These are phyloP conservation scores for Rostrohypoxylon terebratum DNA, from an alignment of 495 filamentous ascomycete species.

Conservation along the genomic window DNA sequence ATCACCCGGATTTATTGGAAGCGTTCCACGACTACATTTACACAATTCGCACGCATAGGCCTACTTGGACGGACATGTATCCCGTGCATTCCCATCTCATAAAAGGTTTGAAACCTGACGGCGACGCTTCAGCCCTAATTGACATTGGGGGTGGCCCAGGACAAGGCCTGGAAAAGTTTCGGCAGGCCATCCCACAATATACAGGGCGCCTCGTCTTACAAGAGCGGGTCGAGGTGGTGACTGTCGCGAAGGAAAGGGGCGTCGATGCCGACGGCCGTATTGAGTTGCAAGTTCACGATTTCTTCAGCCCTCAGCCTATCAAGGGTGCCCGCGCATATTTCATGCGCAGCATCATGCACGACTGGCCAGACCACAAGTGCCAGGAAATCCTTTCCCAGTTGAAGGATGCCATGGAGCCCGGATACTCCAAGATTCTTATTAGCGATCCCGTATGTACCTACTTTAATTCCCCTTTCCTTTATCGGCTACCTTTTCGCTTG, in stretches of 20 bases:
- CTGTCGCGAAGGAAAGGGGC: background rate
- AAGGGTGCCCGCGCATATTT: background rate
- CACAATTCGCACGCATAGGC: background rate
- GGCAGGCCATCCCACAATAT: background rate
- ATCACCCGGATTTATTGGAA: background rate
- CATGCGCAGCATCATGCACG: background rate
- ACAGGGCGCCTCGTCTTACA: background rate
- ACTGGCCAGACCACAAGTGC: background rate
- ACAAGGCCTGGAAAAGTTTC: background rate
- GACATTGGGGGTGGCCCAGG: background rate
- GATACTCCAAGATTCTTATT: background rate
- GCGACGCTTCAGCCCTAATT: background rate
- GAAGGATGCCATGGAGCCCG: background rate
- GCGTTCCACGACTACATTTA: background rate
- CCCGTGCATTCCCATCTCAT: background rate
- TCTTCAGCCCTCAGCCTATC: constrained; percentile 1
- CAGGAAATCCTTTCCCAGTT: background rate
- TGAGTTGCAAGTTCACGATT: background rate
- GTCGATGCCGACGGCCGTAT: background rate
- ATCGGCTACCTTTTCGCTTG: background rate
- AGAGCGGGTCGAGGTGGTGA: background rate
- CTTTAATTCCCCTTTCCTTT: background rate
- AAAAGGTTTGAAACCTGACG: background rate
- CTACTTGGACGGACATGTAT: background rate
- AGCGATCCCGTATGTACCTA: background rate